These are phyloP conservation scores for Chlorociboria aeruginascens DNA, from an alignment of 495 filamentous ascomycete genomes.

Conservation along the genomic window DNA sequence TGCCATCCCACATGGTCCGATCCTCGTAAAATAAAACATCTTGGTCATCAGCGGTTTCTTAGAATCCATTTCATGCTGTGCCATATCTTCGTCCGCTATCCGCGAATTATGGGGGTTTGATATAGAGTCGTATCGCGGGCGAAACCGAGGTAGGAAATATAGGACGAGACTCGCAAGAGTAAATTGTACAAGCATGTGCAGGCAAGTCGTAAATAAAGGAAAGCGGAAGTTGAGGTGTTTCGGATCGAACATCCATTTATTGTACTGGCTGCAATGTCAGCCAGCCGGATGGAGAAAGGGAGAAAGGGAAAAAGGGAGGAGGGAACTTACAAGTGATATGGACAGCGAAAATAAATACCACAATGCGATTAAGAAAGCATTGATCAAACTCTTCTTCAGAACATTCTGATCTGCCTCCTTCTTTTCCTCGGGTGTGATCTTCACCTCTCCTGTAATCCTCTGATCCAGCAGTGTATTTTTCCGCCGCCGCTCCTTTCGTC, in stretches of 20 bases:
- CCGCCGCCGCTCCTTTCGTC: slow-evolving; percentile 50
- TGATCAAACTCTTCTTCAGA: slow-evolving; percentile 52
- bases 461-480: slow-evolving; percentile 64
- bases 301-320: not conserved
- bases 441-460: slow-evolving; percentile 45
- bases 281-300: not conserved
- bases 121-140: slow-evolving; percentile 45
- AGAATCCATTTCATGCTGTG: slow-evolving; percentile 41
- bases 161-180: slow-evolving; percentile 66
- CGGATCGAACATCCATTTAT: slow-evolving; percentile 98
- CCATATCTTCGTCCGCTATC: slow-evolving; percentile 30
- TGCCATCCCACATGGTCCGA: slow-evolving; percentile 85
- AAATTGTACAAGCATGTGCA: slow-evolving; percentile 97
- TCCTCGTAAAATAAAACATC: slow-evolving; percentile 82
- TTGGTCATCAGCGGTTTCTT: slow-evolving; percentile 76
- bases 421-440: slow-evolving; percentile 48
- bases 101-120: slow-evolving; percentile 28
- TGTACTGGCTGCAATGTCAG: slow-evolving; percentile 54
- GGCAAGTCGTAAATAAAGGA: slow-evolving; percentile 87
- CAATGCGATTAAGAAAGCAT: slow-evolving; percentile 63
- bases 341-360: slow-evolving; percentile 95
- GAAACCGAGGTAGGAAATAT: slow-evolving; percentile 70
- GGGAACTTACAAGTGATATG: slow-evolving; percentile 73
- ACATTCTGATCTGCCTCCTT: slow-evolving; percentile 61
- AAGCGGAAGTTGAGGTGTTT: slow-evolving; percentile 82